Percentiles rank a stretch among this genome's conserved stretches.
Conservation (phyloP, 225 moss, liverwort and hornwort genomes). For the Physcomitrellopsis africana region DNA sequence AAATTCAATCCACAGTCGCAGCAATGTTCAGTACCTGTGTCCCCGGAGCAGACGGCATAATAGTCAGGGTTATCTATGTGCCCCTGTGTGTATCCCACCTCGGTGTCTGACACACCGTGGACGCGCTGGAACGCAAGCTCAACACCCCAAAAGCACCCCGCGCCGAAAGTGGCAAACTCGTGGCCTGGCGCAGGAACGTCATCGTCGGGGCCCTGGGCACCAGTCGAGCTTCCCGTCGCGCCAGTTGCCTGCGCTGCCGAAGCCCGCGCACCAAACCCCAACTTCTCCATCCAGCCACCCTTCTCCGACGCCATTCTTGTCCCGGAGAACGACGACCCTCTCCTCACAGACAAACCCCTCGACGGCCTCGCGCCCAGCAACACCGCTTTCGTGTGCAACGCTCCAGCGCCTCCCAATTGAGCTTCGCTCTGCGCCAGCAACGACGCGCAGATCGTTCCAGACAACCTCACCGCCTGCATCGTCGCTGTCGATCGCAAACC, state of each 20-base stretch:
- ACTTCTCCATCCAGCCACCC: conserved; percentile 67
- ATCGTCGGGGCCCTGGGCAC: conserved; percentile 56
- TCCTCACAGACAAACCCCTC: not conserved
- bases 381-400: conserved; percentile 17
- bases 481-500: conserved; percentile 21
- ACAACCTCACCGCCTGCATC: conserved; percentile 43
- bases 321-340: not conserved
- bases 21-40: conserved; percentile 42
- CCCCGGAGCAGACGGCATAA: conserved; percentile 72
- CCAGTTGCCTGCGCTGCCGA: conserved; percentile 31
- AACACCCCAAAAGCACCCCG: conserved; percentile 89
- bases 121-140: conserved; percentile 84
- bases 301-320: conserved; percentile 25
- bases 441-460: conserved; percentile 37
- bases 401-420: conserved; percentile 23
- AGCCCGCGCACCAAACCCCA: conserved; percentile 55
- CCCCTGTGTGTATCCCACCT: conserved; percentile 83
- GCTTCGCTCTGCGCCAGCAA: conserved; percentile 18
- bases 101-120: conserved; percentile 66
- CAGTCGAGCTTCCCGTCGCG: conserved; percentile 42
- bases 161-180: conserved; percentile 79
- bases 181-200: conserved; percentile 61
- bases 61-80: conserved; percentile 65
- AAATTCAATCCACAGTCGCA: not conserved
- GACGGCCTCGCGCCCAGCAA: conserved; percentile 24